Conservation (phyloP, 192 early-diverging fungal species). For the Coemansia sp. region DNA sequence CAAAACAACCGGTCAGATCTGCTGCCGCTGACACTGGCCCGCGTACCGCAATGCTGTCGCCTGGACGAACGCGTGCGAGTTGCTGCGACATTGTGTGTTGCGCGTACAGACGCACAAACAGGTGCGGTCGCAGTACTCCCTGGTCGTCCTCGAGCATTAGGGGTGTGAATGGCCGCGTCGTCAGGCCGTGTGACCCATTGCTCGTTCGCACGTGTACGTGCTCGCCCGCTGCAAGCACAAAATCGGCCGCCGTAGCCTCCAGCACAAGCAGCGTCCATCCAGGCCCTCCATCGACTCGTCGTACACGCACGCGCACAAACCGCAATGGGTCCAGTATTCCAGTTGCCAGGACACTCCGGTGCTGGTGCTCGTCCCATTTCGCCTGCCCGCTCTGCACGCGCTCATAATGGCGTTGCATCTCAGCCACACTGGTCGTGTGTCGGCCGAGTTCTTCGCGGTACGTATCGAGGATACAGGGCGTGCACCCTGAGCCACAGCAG, state of each 20-base stretch:
- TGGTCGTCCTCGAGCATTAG: conserved; percentile 29
- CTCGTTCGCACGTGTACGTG: conserved; percentile 32
- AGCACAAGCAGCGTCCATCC: conserved; percentile 34
- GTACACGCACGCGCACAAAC: conserved; percentile 15
- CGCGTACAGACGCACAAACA: conserved; percentile 31
- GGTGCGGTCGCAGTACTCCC: conserved; percentile 28
- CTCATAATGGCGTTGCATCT: conserved; percentile 22
- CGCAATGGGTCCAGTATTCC: conserved; percentile 24
- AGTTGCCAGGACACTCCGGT: too few species aligned
- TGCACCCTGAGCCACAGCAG: conserved; percentile 49
- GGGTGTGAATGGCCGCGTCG: conserved; percentile 36
- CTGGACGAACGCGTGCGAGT: neutral
- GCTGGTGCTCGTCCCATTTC: neutral
- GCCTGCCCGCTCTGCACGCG: conserved; percentile 5
- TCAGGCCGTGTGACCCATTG: neutral
- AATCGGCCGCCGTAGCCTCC: conserved; percentile 24
- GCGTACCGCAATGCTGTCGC: conserved; percentile 7
- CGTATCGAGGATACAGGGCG: conserved; percentile 46
- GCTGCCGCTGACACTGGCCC: conserved; percentile 23
- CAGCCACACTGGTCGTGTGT: conserved; percentile 1
- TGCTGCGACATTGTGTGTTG: conserved; percentile 9
- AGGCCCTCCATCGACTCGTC: too few species aligned
- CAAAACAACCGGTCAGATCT: conserved; percentile 14
- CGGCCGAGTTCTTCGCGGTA: conserved; percentile 22
- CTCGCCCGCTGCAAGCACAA: conserved; percentile 24